Conservation (phyloP, 2,329 filamentous ascomycete species). For the Lasiodiplodia theobromae region DNA sequence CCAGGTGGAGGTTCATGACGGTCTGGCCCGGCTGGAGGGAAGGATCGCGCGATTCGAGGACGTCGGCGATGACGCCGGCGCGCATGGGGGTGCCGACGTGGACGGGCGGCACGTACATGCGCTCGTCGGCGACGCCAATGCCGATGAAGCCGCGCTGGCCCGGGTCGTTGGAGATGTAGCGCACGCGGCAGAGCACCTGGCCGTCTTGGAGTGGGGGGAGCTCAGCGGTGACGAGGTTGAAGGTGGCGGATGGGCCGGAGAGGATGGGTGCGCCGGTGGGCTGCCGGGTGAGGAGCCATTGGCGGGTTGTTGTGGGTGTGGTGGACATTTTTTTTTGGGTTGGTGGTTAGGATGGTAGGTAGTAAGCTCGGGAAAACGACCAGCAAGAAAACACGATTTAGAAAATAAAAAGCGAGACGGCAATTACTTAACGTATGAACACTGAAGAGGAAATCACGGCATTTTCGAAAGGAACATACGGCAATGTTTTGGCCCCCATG, state of each 20-base stretch:
- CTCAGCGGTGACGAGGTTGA: slow-evolving; percentile 46
- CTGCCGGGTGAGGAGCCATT: slow-evolving; percentile 55
- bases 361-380: background rate
- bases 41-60: slow-evolving; percentile 65
- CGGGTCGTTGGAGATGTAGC: slow-evolving; percentile 61
- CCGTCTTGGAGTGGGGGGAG: slow-evolving; percentile 45
- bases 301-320: slow-evolving; percentile 38
- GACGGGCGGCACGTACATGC: slow-evolving; percentile 73
- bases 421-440: background rate
- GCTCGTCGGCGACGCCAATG: slow-evolving; percentile 53
- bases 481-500: background rate
- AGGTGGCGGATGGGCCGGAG: slow-evolving; percentile 48
- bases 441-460: background rate
- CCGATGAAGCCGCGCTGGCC: slow-evolving; percentile 61
- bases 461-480: background rate
- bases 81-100: slow-evolving; percentile 74
- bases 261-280: slow-evolving; percentile 47
- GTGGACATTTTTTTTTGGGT: background rate
- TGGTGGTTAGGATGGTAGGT: background rate
- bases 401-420: background rate
- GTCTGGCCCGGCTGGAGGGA: slow-evolving; percentile 65
- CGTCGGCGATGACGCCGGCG: slow-evolving; percentile 65
- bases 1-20: slow-evolving; percentile 55
- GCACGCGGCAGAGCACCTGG: slow-evolving; percentile 56
- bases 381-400: background rate